A percentile compares a stretch with the other conserved stretches of the same genome.
Conservation (phyloP, 306 rosid species). For the Lathyrus aphaca region DNA sequence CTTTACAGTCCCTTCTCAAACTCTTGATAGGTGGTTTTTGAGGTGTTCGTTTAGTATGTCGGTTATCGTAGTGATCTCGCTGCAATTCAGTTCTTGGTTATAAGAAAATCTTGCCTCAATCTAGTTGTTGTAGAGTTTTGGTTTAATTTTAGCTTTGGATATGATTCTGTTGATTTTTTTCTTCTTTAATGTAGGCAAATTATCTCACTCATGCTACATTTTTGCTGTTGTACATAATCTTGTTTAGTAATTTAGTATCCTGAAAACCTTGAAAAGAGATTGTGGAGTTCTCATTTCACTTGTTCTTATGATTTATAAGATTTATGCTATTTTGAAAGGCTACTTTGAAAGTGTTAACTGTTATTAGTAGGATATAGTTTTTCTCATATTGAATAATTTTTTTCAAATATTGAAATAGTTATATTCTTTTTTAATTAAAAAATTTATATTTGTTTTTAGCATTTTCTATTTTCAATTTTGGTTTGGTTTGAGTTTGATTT, state of each 20-base stretch:
- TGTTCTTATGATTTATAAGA: conserved; percentile 12
- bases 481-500: no score
- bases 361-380: background rate
- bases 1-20: conserved; percentile 6
- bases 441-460: no score
- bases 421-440: no score
- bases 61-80: background rate
- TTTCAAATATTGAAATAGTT: no score
- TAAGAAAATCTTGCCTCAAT: background rate
- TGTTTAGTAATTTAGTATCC: conserved; percentile 9
- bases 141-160: conserved; percentile 31
- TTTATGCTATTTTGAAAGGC: background rate
- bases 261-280: conserved; percentile 2
- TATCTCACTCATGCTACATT: conserved; percentile 24
- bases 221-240: conserved; percentile 18
- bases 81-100: background rate
- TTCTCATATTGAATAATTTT: no score
- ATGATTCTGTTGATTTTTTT: conserved; percentile 25
- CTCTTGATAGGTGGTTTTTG: background rate
- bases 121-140: conserved; percentile 20
- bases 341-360: background rate
- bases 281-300: background rate
- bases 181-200: conserved; percentile 19
- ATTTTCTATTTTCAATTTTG: no score
- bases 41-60: background rate